A percentile compares a stretch with the other conserved stretches of the same genome.
phyloP scores from a whole-genome alignment of 2,329 filamentous ascomycete species.

The Penicillium capsulatum region DNA sequence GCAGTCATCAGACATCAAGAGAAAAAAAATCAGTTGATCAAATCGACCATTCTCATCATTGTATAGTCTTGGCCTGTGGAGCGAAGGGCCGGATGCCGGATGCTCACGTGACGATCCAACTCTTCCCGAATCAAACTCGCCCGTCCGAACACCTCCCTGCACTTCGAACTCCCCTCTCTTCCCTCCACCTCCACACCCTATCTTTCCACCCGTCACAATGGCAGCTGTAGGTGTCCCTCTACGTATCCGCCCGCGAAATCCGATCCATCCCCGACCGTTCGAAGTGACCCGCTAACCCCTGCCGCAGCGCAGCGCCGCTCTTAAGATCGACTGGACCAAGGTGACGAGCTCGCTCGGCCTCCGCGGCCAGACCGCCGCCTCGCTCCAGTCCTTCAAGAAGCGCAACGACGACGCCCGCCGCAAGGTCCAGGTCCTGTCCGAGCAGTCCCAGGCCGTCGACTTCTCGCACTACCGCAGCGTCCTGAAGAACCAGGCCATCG shows the following conservation, averaged over 20 bases:
- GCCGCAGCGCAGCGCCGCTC: constrained; percentile 84
- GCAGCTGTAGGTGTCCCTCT: constrained; percentile 34
- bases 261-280: constrained; percentile 1
- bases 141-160: constrained; percentile 33
- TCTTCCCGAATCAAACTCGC: constrained; percentile 39
- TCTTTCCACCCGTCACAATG: constrained; percentile 37
- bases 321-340: constrained; percentile 99
- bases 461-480: constrained; percentile 86
- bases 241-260: constrained; percentile 2
- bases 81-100: constrained; percentile 5
- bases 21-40: no score
- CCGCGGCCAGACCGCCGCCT: constrained; percentile 85
- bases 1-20: no score
- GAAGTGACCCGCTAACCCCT: constrained; percentile 21
- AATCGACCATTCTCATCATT: no score
- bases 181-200: constrained; percentile 26
- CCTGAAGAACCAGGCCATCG: constrained; percentile 92
- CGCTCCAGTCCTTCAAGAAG: constrained; percentile 97
- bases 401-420: constrained; percentile 98
- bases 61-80: no score
- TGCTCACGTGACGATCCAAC: constrained; percentile 36
- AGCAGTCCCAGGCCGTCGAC: constrained; percentile 83
- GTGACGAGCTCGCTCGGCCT: constrained; percentile 91
- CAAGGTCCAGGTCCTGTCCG: constrained; percentile 77
- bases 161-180: constrained; percentile 32